Evolutionary conservation across 768 basidiomycete genomes (phyloP), one percentile per base, ranked within the genome.

Genomic region (Boletus fagicola): DNA sequence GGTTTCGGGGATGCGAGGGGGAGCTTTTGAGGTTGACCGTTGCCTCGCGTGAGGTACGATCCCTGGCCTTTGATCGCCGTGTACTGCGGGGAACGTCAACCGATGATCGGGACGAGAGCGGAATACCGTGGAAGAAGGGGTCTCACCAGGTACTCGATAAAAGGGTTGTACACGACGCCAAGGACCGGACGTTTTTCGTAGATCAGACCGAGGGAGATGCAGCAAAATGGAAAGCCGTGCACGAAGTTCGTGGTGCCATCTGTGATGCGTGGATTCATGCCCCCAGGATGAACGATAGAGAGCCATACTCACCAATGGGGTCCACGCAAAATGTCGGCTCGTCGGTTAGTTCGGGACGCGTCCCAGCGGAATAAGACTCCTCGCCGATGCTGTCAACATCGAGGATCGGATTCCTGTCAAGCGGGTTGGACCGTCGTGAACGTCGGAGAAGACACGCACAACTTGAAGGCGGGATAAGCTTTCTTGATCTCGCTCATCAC

Each of bases 251-350:
- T 94, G 4, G 92, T 94, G 15, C 92, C 91, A 66, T 92, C 90
- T 91, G 64, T 33, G 18, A 28, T 43, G 5, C 28, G 11, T 43
- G 3, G 10, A 22, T 42, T 39, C 30, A 50, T 44, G 26, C 10
- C 16, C 9, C 4, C 39, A 15, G 24, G 20, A 20, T 11, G 51
- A 33, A 13, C 10, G 30, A 35, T 26, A 36, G 13, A 36, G 24
- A 20, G n/a, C 35, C 45, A 47, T 30, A 65, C 78, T 54, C 62
- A 87, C 90, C 94, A 56, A 97, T 96, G 33, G 95, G 95, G 70
- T 98, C 95, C 44, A 96, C 91, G 65, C 96, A 97, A 77, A 90
- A 99, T 0, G 96, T 98, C 5, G 94, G 94, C 31, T 85, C 86
- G 64, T 97, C 90, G 1, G 91, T 92, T 55, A 96, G 73, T 12